Percentiles rank a stretch among this genome's conserved stretches.
Conservation (phyloP, 192 early-diverging fungal species). For the Oehlia diaphana region DNA sequence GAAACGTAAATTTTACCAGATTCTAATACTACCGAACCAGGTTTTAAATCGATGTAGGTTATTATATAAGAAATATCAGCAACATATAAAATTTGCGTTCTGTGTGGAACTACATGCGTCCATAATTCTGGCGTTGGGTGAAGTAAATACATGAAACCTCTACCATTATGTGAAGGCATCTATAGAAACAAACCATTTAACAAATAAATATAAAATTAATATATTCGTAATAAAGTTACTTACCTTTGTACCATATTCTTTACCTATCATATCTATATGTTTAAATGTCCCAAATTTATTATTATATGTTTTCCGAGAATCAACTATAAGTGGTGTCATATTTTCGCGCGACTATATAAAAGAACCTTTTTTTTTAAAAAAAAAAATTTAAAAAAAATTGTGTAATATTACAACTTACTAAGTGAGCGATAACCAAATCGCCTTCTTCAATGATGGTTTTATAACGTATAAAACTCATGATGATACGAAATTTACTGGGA, state of each 20-base stretch:
- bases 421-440: constrained; percentile 75
- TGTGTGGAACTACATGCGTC: constrained; percentile 89
- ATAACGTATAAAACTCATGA: constrained; percentile 11
- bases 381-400: neutral
- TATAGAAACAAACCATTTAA: constrained; percentile 31
- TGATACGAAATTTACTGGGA: neutral
- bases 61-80: constrained; percentile 94
- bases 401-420: constrained; percentile 47
- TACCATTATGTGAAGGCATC: constrained; percentile 58
- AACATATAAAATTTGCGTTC: constrained; percentile 95
- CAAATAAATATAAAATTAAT: neutral
- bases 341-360: constrained; percentile 62
- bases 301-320: constrained; percentile 60
- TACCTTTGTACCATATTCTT: constrained; percentile 81
- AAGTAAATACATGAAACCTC: constrained; percentile 81
- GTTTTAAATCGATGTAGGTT: constrained; percentile 76
- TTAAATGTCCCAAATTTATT: constrained; percentile 81
- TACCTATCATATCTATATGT: constrained; percentile 85
- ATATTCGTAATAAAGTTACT: neutral
- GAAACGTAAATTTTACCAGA: constrained; percentile 50
- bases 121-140: constrained; percentile 95
- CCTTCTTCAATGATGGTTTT: constrained; percentile 63
- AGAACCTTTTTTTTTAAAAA: neutral
- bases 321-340: constrained; percentile 66
- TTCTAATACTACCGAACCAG: constrained; percentile 85